Evolutionary conservation across 2,329 filamentous ascomycete genomes (phyloP).

Genomic region (Cladobotryum mycophilum): DNA sequence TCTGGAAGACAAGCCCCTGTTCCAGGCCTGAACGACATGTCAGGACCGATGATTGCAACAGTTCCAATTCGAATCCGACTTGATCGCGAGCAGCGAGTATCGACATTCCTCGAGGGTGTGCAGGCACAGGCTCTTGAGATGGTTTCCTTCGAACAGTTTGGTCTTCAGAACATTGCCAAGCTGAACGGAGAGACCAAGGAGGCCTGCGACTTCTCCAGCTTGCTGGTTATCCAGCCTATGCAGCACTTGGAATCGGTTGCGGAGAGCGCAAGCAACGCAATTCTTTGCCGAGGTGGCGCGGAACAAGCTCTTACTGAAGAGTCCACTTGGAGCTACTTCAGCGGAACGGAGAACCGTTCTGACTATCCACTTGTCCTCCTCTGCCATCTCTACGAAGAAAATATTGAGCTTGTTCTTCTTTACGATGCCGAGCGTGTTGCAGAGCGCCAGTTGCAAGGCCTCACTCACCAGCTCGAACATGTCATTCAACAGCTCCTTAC

Average conservation of each 20-base stretch:
- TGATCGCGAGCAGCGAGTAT: conserved; percentile 5
- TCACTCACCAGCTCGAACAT: conserved; percentile 1
- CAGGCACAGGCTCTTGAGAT: conserved; percentile 13
- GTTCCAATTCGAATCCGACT: conserved; percentile 14
- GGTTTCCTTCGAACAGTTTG: conserved; percentile 5
- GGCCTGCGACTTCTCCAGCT: conserved; percentile 5
- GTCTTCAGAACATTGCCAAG: conserved; percentile 9
- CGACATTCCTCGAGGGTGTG: conserved; percentile 9
- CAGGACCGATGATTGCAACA: conserved; percentile 9
- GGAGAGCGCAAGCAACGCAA: not conserved
- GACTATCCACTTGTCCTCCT: conserved; percentile 3
- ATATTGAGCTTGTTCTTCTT: not conserved
- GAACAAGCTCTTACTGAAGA: not conserved
- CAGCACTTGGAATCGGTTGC: not conserved
- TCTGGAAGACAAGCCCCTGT: conserved; percentile 14
- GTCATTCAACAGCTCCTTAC: conserved; percentile 1
- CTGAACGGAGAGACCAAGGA: conserved; percentile 1
- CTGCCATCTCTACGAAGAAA: not conserved
- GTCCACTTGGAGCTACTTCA: conserved; percentile 5
- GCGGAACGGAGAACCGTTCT: not conserved
- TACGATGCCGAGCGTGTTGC: not conserved
- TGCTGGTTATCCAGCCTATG: conserved; percentile 5
- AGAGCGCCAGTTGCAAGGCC: not conserved
- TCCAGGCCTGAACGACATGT: not conserved
- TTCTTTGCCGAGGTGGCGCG: not conserved